phyloP scores from a whole-genome alignment of 129 eudicot species.

The Helianthus tuberosus region DNA sequence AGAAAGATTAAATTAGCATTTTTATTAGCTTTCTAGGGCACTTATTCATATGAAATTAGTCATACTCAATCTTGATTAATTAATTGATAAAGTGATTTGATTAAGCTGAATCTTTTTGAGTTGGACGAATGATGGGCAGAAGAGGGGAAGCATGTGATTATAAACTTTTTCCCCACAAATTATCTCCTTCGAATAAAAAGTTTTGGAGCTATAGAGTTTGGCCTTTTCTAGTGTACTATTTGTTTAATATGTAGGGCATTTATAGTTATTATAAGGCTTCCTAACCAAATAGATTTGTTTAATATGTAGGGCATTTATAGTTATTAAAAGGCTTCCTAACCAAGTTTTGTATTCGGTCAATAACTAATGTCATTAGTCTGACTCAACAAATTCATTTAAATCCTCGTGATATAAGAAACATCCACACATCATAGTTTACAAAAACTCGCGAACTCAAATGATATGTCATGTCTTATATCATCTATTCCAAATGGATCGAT shows the following conservation, averaged over 20 bases:
- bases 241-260: slow-evolving; percentile 10
- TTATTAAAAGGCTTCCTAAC: background rate
- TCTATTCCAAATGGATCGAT: background rate
- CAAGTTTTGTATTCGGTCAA: background rate
- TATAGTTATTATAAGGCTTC: background rate
- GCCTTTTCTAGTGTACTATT: slow-evolving; percentile 33
- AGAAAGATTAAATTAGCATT: slow-evolving; percentile 1
- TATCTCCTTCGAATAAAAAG: slow-evolving; percentile 33
- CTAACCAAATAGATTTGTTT: background rate
- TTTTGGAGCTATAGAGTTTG: slow-evolving; percentile 35
- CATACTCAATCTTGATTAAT: slow-evolving; percentile 18
- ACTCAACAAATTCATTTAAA: background rate
- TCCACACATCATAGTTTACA: background rate
- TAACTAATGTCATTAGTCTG: background rate
- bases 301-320: slow-evolving; percentile 8
- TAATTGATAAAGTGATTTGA: slow-evolving; percentile 31
- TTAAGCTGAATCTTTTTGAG: slow-evolving; percentile 34
- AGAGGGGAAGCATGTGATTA: slow-evolving; percentile 47
- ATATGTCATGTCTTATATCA: background rate
- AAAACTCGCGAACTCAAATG: background rate
- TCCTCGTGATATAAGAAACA: background rate
- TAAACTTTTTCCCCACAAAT: slow-evolving; percentile 25
- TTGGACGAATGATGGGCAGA: slow-evolving; percentile 45
- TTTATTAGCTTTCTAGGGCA: slow-evolving; percentile 31
- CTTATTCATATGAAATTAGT: slow-evolving; percentile 37